Percentiles rank a stretch among this genome's conserved stretches.
Evolutionary conservation across 805 yeast species (phyloP).

Genomic region (Yarrowia bubula): DNA sequence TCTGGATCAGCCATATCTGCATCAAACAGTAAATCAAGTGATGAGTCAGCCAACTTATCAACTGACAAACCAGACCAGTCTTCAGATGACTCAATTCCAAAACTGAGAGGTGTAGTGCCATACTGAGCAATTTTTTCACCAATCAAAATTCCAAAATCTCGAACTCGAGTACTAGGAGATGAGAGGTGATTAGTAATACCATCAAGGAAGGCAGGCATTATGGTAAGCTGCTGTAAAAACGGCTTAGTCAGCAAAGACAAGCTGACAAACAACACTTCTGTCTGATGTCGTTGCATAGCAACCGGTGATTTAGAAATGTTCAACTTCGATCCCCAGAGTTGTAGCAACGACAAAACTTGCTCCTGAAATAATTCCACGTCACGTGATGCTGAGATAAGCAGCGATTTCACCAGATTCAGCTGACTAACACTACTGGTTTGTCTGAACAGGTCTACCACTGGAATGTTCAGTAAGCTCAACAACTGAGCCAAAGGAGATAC

Average conservation of each 20-base stretch:
- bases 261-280: slow-evolving; percentile 47
- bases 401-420: background rate
- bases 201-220: slow-evolving; percentile 34
- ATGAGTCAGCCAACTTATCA: background rate
- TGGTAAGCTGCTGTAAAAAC: background rate
- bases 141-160: slow-evolving; percentile 32
- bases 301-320: slow-evolving; percentile 45
- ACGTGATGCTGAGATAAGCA: slow-evolving; percentile 5
- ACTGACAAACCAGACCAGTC: background rate
- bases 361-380: background rate
- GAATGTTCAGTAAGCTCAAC: background rate
- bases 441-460: background rate
- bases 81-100: slow-evolving; percentile 31
- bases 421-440: background rate
- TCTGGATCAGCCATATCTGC: background rate
- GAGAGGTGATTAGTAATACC: slow-evolving; percentile 31
- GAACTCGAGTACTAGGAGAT: slow-evolving; percentile 29
- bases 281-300: slow-evolving; percentile 47
- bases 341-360: background rate
- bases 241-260: slow-evolving; percentile 23
- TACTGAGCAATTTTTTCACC: slow-evolving; percentile 33
- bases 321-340: slow-evolving; percentile 42
- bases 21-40: background rate
- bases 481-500: background rate
- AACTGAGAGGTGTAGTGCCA: slow-evolving; percentile 37